Base-by-base conservation (phyloP, 1,284 basidiomycete genomes). In the Fistulinella cinereoalba region DNA sequence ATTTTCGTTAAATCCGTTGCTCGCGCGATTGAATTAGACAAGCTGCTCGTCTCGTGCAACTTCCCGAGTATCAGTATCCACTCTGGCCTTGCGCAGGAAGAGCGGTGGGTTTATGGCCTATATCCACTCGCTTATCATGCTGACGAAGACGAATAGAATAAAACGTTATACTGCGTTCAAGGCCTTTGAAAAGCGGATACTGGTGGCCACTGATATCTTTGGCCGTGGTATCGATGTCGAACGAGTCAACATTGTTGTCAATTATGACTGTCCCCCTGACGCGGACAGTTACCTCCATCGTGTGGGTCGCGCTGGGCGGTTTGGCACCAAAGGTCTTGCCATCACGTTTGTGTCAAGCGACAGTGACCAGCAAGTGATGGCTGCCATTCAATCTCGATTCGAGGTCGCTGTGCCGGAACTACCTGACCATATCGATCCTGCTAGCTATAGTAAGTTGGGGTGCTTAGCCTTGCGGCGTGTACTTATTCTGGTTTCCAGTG, bases 1-100 rank as follows among this genome's bases (percentile, higher is more conserved):
- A 99, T 99, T 62, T 99, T 99, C 60, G 97, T 99, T 57, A 99
- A 98, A 72, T 97, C 95, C 9, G 94, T 98, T 42, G 88, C 90
- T 27, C 88, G 97, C 53, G 97, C 97, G 3, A 95, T 95, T 50
- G 93, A 98, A 70, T 74, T 99, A 54, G 96, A 99, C 76, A 93
- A 95, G 69, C 76, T 99, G 13, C 76, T 99, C 37, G 89, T 95
- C 36, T 94, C 95, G 44, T 99, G 96, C 77, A 97, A 97, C 72
- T 99, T 99, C 79, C 97, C 97, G 1, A 92, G 88, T 64, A 99
- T 99, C 65, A 89, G 85, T 61, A 98, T 99, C 56, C 97, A 99
- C 70, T 98, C 95, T 29, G 93, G 88, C 28, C 74, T 99, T 28
- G 77, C 82, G 33, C 97, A 99, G 69, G 92, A 97, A 61, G 96